A percentile compares a stretch with the other conserved stretches of the same genome.
Conservation (phyloP, 2,329 filamentous ascomycete genomes). For the Cladosporium sp. region DNA sequence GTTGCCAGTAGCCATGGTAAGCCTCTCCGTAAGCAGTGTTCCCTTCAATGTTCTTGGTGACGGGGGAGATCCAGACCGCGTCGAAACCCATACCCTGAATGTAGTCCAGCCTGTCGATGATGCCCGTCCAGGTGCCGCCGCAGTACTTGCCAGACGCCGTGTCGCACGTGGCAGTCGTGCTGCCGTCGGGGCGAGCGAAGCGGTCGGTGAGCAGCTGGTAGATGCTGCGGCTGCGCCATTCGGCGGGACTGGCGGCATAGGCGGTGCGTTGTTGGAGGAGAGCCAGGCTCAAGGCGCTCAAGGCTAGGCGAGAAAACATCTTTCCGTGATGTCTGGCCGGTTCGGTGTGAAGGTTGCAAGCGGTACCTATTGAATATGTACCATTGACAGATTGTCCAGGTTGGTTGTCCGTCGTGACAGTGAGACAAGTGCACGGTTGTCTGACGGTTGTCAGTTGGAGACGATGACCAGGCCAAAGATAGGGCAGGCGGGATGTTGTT, state of each 20-base stretch:
- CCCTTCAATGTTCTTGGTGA: conserved; percentile 48
- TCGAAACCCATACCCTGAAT: conserved; percentile 52
- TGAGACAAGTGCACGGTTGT: conserved; percentile 7
- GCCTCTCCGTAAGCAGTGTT: conserved; percentile 41
- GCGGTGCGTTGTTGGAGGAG: conserved; percentile 20
- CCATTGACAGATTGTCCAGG: conserved; percentile 1
- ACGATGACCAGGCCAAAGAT: conserved; percentile 4
- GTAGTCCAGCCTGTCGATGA: conserved; percentile 62
- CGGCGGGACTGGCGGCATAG: conserved; percentile 29
- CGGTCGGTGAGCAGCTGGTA: conserved; percentile 48
- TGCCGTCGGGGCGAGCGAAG: conserved; percentile 43
- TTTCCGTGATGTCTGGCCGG: not conserved
- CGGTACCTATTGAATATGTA: conserved; percentile 6
- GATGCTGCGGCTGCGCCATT: conserved; percentile 43
- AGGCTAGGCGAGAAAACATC: conserved; percentile 7
- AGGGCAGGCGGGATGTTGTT: not conserved
- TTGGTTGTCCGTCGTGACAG: conserved; percentile 7
- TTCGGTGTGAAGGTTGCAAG: not conserved
- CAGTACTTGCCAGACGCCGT: conserved; percentile 51
- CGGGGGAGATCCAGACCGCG: conserved; percentile 54
- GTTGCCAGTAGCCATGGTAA: conserved; percentile 60
- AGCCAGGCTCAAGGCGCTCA: conserved; percentile 26
- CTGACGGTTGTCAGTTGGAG: conserved; percentile 5
- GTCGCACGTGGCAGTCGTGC: conserved; percentile 41
- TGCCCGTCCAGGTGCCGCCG: conserved; percentile 61